Evolutionary conservation across 2,329 filamentous ascomycete genomes (phyloP), one percentile per base, ranked within the genome.

Genomic region (Colletotrichum musicola): DNA sequence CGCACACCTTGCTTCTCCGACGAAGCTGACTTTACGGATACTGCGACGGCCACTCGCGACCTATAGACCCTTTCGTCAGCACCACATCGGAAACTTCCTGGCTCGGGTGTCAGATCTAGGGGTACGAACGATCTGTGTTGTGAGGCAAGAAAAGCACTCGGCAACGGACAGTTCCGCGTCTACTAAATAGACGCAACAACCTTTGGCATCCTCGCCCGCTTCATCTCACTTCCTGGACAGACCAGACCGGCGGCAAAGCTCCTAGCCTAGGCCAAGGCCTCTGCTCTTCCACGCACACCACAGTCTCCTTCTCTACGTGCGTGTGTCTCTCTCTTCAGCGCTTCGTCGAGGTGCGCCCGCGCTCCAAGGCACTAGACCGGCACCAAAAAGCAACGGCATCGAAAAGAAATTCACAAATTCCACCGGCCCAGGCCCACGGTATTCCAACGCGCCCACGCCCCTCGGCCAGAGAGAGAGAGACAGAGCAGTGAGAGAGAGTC

Each of bases 351-450:
- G 46, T 30, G 57, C 67, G 62, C 67, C 62, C 63, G 56, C 57
- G 46, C 27, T 40, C 38, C 25, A 51, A 69, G 57, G 40, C 67
- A 40, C 67, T 69, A 69, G 67, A 22, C 63, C 47, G 25, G 38
- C 64, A 62, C 57, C 67, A 61, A 62, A 66, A 69, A 69, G 67
- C 57, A 69, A 68, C 67, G 67, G 57, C 56, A 68, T 53, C 57
- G 30, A 68, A 69, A 67, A 69, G 63, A 62, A 68, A 62, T 57
- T 56, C 63, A 35, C n/a, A 62, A 67, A 68, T 69, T 62, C 63
- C 67, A 62, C 55, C 20, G 56, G 49, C 35, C 66, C 66, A 67
- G 62, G 55, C 35, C 51, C 56, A 61, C 68, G 61, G 68, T 63
- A 64, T 64, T 55, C 50, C 44, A 14, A 44, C 58, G 60, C 55